Evolutionary conservation across 1,284 basidiomycete genomes (phyloP), one percentile per base, ranked within the genome.

Genomic region (Moniliella sp.): DNA sequence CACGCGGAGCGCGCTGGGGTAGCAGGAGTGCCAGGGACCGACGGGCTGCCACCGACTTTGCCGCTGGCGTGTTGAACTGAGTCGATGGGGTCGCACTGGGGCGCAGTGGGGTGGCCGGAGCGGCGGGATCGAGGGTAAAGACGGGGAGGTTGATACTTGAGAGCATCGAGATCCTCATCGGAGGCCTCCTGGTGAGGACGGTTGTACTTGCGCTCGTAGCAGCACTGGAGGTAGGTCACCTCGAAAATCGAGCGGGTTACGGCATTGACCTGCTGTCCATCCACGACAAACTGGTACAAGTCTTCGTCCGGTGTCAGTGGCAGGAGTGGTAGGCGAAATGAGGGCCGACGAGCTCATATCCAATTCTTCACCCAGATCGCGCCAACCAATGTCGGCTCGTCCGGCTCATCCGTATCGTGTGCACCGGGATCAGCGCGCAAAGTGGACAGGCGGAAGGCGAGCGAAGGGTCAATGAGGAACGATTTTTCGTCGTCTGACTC

Each of bases 221-320:
- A 81, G 37, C 86, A 88, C 26, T 81, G 75, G 46, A 91, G 76
- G 67, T 84, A 78, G 60, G 83, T 84, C 28, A 79, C 75, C 61
- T 91, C 82, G 56, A 93, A 91, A 9, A 76, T 74, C 30, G 72
- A 72, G 4, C 80, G 83, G 1, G 81, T 80, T 12, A 69, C 74
- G 45, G 81, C 81, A 9, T 80, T 79, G 11, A 76, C 78, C 31
- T 59, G 27, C n/a, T n/a, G n/a, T 8, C 19, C 35, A 67, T 64
- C 47, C 1, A 74, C 73, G 30, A 79, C 73, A 50, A 79, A 83
- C 59, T 84, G 78, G 48, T 74, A 79, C 31, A 76, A 67, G 49
- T 83, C 79, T 43, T 79, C 40, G 5, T 40, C 37, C n/a, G n/a
- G n/a, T n/a, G n/a, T n/a, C n/a, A n/a, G n/a, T n/a, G n/a, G n/a